Conservation (phyloP, 2,329 filamentous ascomycete genomes). For the Scytalidium lignicola region DNA sequence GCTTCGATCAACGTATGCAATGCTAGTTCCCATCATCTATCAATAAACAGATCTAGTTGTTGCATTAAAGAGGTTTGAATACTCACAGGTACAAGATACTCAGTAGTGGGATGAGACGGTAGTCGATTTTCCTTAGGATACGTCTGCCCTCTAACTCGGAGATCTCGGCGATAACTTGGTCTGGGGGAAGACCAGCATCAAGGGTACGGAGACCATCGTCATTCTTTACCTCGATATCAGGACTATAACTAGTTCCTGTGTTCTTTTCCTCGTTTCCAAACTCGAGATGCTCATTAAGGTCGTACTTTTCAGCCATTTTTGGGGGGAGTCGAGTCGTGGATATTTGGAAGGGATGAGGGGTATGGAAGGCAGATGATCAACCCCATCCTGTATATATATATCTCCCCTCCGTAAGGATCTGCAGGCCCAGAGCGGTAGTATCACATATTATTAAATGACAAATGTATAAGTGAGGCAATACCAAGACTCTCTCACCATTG, state of each 20-base stretch:
- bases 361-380: too few relatives aligned
- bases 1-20: constrained; percentile 54
- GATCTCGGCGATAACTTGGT: not conserved
- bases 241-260: not conserved
- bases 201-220: not conserved
- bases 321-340: not conserved
- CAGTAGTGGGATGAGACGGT: constrained; percentile 4
- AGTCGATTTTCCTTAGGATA: constrained; percentile 7
- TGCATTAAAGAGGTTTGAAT: not conserved
- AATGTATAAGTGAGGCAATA: too few relatives aligned
- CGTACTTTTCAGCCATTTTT: not conserved
- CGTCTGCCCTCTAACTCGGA: not conserved
- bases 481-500: too few relatives aligned
- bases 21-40: constrained; percentile 9
- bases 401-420: too few relatives aligned
- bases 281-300: not conserved
- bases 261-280: not conserved
- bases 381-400: too few relatives aligned
- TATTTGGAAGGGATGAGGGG: too few relatives aligned
- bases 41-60: too few relatives aligned
- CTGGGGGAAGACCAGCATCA: not conserved
- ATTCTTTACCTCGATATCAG: not conserved
- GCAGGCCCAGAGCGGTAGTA: too few relatives aligned
- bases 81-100: constrained; percentile 1
- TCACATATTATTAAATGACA: too few relatives aligned